phyloP scores from a whole-genome alignment of 306 rosid genomes.

The Cicer yamashitae region DNA sequence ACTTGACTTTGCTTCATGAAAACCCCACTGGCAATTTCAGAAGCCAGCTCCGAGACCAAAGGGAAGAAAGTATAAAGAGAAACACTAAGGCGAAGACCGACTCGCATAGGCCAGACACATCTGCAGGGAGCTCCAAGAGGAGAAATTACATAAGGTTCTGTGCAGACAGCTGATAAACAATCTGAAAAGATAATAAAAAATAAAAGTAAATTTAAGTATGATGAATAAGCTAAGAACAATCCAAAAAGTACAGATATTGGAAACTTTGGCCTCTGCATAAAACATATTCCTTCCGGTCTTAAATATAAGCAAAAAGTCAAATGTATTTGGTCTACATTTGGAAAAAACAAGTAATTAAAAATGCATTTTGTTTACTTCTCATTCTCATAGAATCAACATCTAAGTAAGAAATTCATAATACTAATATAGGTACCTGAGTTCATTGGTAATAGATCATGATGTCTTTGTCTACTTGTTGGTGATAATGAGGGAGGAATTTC shows the following conservation, averaged over 20 bases:
- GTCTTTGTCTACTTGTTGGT: slow-evolving; percentile 42
- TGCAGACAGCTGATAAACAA: slow-evolving; percentile 69
- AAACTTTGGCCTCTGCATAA: slow-evolving; percentile 6
- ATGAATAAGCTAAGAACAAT: slow-evolving; percentile 33
- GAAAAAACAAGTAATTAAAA: background rate
- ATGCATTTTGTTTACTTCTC: slow-evolving; percentile 21
- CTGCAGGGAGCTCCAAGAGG: slow-evolving; percentile 82
- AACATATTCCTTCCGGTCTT: background rate
- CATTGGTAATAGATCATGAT: slow-evolving; percentile 55
- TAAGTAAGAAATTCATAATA: background rate
- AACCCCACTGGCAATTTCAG: slow-evolving; percentile 68
- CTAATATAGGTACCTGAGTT: slow-evolving; percentile 49
- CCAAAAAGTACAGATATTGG: slow-evolving; percentile 18
- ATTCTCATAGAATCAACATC: slow-evolving; percentile 18
- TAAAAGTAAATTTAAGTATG: slow-evolving; percentile 29
- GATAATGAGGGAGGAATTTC: slow-evolving; percentile 54
- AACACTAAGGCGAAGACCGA: slow-evolving; percentile 73
- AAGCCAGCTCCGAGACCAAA: slow-evolving; percentile 78
- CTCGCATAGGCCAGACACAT: slow-evolving; percentile 83
- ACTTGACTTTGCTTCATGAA: slow-evolving; percentile 85
- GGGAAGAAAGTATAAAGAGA: slow-evolving; percentile 88
- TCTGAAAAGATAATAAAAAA: slow-evolving; percentile 50
- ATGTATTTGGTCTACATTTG: no score
- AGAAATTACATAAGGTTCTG: slow-evolving; percentile 74
- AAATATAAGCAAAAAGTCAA: background rate